phyloP scores from a whole-genome alignment of 306 rosid species.

The Prunus mongolica region DNA sequence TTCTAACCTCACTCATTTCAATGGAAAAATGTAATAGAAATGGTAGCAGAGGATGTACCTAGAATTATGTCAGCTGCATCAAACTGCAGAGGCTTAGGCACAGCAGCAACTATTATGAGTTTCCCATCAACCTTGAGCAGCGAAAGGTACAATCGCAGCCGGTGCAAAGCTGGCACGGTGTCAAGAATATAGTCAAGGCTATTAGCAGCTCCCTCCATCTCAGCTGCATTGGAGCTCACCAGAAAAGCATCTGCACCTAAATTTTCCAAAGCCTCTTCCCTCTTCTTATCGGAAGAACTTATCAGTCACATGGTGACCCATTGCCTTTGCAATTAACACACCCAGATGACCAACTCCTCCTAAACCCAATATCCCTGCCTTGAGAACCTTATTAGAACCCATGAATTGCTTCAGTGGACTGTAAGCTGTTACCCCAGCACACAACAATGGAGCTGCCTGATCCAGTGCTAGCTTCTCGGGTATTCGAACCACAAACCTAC shows the following conservation, averaged over 20 bases:
- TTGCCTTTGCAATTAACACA: constrained; percentile 43
- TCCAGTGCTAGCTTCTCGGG: constrained; percentile 42
- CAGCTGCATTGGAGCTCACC: constrained; percentile 29
- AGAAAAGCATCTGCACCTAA: constrained; percentile 43
- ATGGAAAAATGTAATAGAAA: background rate
- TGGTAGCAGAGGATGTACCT: constrained; percentile 14
- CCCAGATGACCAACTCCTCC: constrained; percentile 49
- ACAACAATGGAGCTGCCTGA: constrained; percentile 44
- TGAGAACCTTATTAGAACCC: constrained; percentile 19
- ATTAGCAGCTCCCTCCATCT: constrained; percentile 33
- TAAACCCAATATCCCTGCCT: constrained; percentile 42
- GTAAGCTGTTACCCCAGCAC: constrained; percentile 53
- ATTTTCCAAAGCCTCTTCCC: constrained; percentile 31
- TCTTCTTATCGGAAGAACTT: constrained; percentile 53
- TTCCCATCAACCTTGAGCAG: constrained; percentile 37
- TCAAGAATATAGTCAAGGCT: constrained; percentile 44
- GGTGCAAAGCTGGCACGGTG: constrained; percentile 40
- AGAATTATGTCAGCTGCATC: constrained; percentile 28
- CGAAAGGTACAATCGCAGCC: constrained; percentile 29
- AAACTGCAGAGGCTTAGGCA: constrained; percentile 33
- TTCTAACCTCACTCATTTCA: background rate
- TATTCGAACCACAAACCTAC: constrained; percentile 36
- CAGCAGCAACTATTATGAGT: constrained; percentile 39
- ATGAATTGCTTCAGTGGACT: constrained; percentile 42
- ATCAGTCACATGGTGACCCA: constrained; percentile 55